phyloP scores from a whole-genome alignment of 2,329 filamentous ascomycete species.

The Claviceps lovelessii region DNA sequence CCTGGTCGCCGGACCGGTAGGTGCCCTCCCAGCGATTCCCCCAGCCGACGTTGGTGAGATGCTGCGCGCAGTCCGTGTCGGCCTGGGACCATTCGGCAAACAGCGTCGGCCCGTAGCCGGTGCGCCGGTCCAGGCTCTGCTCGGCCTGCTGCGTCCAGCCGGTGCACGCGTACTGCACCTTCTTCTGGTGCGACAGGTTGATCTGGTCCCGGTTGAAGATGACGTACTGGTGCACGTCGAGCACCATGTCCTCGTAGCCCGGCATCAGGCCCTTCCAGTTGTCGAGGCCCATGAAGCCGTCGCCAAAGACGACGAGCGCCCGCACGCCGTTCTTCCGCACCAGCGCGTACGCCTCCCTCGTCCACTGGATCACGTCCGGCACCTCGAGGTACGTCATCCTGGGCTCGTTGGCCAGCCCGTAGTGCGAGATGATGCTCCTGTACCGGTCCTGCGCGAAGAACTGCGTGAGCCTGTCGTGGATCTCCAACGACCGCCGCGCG shows the following conservation, averaged over 20 bases:
- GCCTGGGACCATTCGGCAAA: conserved; percentile 97
- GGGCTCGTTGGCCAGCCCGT: conserved; percentile 90
- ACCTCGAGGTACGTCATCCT: conserved; percentile 63
- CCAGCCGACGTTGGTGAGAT: conserved; percentile 78
- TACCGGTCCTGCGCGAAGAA: conserved; percentile 94
- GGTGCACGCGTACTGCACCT: conserved; percentile 74
- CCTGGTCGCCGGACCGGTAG: conserved; percentile 50
- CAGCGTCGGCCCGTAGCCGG: conserved; percentile 83
- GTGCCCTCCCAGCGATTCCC: conserved; percentile 91
- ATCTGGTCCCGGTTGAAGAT: conserved; percentile 93
- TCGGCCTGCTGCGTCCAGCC: conserved; percentile 73
- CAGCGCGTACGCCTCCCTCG: conserved; percentile 52
- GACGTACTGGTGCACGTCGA: conserved; percentile 98
- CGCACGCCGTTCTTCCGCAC: conserved; percentile 65
- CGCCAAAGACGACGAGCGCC: conserved; percentile 68
- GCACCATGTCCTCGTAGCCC: conserved; percentile 54
- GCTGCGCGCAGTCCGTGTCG: conserved; percentile 80
- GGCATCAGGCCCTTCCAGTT: conserved; percentile 83
- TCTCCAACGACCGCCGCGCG: conserved; percentile 65
- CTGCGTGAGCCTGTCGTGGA: conserved; percentile 72
- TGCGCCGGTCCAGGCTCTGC: conserved; percentile 54
- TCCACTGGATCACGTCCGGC: conserved; percentile 64
- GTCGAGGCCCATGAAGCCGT: conserved; percentile 81
- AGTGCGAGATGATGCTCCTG: conserved; percentile 80
- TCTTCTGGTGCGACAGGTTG: conserved; percentile 63